These are phyloP conservation scores for Ustilago nuda DNA, from an alignment of 1,284 basidiomycete species.

Conservation along the genomic window DNA sequence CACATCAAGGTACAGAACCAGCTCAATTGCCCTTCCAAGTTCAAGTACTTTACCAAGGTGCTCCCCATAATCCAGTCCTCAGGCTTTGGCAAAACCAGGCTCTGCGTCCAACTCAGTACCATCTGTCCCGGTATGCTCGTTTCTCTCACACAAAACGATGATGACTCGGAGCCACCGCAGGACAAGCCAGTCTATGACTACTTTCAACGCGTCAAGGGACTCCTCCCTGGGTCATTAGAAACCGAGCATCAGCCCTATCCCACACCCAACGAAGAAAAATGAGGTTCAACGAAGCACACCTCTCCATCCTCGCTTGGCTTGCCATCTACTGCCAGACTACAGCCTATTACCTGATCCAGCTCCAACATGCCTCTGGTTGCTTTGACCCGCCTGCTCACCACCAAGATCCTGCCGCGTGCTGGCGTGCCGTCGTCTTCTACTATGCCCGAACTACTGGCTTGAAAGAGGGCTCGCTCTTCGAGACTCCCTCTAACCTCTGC, in stretches of 20 bases:
- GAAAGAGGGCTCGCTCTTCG: background rate
- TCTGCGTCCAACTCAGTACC: conserved; percentile 2
- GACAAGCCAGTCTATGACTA: background rate
- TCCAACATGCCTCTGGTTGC: conserved; percentile 1
- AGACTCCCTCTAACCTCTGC: background rate
- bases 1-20: background rate
- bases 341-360: background rate
- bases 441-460: background rate
- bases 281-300: background rate
- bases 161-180: conserved; percentile 1
- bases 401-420: background rate
- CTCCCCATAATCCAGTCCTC: conserved; percentile 1
- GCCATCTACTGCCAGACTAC: conserved; percentile 7
- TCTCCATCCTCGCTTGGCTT: conserved; percentile 7
- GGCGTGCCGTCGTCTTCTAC: background rate
- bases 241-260: too few species aligned
- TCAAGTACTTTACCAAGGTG: background rate
- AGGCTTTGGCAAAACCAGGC: conserved; percentile 4
- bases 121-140: conserved; percentile 4
- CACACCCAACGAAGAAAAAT: too few species aligned
- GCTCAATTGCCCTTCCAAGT: background rate
- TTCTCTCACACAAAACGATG: background rate
- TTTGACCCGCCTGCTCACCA: background rate
- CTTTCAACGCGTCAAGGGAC: conserved; percentile 1
- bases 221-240: background rate